Evolutionary conservation across 176 grass and related monocot genomes (phyloP), one percentile per base, ranked within the genome.

Genomic region (Oryza meridionalis): DNA sequence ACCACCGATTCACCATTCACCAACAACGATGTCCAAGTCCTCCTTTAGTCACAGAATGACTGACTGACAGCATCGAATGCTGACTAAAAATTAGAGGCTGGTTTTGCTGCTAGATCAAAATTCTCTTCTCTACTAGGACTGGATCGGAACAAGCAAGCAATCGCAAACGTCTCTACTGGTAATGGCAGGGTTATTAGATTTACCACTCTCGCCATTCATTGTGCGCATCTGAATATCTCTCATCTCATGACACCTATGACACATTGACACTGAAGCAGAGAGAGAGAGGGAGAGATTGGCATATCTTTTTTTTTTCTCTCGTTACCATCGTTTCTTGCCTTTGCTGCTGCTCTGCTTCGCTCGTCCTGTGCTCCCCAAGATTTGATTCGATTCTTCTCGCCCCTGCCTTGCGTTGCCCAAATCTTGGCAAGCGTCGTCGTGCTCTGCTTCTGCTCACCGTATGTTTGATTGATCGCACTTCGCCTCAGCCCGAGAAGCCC

Each of bases 61-160:
- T 42, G 38, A 46, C 45, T 46, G 9, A 46, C 2, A 46, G 11
- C 22, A 32, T 44, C 25, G 0, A 15, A 77, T n/a, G 4, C 73
- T n/a, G 15, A 37, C 4, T 16, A 77, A 42, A 42, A 31, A 76
- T 0, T 19, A 1, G 31, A 29, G 14, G 21, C 13, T 5, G 38
- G 21, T 26, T 46, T 15, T 45, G 26, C 70, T 1, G 70, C 42
- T 6, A 72, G 69, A 29, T 29, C 27, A 29, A 72, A 15, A 6
- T 35, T 35, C 33, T 35, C 37, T 26, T 9, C 6, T n/a, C n/a
- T 19, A 25, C n/a, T 13, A 71, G 21, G 38, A 72, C 13, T 72
- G 69, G n/a, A n/a, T n/a, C n/a, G n/a, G 22, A 35, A 32, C 75
- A 43, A 78, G n/a, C 38, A 46, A 65, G 62, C 35, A 69, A 38